phyloP scores from a whole-genome alignment of 1,284 basidiomycete genomes.

The Sparassis latifolia region DNA sequence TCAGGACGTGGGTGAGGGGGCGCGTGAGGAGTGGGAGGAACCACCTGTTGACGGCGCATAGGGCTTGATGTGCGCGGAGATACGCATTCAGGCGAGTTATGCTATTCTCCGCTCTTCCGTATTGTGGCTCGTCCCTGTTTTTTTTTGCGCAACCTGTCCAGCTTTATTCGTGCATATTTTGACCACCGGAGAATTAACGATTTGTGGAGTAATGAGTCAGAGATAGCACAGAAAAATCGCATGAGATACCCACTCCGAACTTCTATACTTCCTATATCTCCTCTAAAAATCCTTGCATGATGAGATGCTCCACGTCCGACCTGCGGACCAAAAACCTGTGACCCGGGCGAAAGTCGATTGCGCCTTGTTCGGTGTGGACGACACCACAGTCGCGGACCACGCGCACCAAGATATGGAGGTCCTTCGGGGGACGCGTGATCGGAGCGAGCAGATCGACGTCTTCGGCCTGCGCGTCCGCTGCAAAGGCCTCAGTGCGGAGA shows the following conservation, averaged over 20 bases:
- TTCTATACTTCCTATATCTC: slow-evolving; percentile 23
- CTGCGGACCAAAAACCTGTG: slow-evolving; percentile 83
- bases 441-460: slow-evolving; percentile 83
- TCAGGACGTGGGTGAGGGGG: slow-evolving; percentile 19
- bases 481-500: slow-evolving; percentile 75
- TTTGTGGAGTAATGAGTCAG: too few species aligned
- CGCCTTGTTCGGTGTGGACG: slow-evolving; percentile 84
- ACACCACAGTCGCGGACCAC: slow-evolving; percentile 84
- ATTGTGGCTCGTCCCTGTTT: too few species aligned
- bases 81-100: too few species aligned
- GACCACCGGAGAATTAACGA: too few species aligned
- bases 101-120: too few species aligned
- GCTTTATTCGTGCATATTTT: too few species aligned
- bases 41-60: slow-evolving; percentile 17
- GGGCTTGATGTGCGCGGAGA: background rate
- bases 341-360: slow-evolving; percentile 83
- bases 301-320: slow-evolving; percentile 86
- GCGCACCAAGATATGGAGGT: slow-evolving; percentile 72
- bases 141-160: too few species aligned
- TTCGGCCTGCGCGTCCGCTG: slow-evolving; percentile 36
- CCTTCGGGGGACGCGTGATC: slow-evolving; percentile 73
- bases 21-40: slow-evolving; percentile 21
- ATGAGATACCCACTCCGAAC: too few species aligned
- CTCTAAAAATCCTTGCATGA: slow-evolving; percentile 88
- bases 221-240: too few species aligned